A percentile compares a stretch with the other conserved stretches of the same genome.
phyloP scores from a whole-genome alignment of 495 filamentous ascomycete genomes.

The Glonium stellatum region DNA sequence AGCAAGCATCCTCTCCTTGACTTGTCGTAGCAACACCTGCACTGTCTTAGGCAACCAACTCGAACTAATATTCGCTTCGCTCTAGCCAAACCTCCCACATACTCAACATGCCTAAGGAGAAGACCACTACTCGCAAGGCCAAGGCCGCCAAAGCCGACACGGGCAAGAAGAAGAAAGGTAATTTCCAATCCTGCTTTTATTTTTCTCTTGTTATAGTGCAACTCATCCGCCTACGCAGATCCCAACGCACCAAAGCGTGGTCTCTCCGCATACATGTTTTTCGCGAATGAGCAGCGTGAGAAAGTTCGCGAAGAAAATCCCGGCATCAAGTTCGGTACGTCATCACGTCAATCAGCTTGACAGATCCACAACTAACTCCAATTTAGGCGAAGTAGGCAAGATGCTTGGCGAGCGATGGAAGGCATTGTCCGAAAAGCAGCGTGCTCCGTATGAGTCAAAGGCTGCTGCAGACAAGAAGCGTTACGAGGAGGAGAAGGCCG shows the following conservation, averaged over 20 bases:
- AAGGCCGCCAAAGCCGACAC: constrained; percentile 43
- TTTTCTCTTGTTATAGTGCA: constrained; percentile 11
- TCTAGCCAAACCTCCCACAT: not conserved
- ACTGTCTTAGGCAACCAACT: not conserved
- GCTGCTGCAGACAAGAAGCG: constrained; percentile 95
- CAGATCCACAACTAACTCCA: not conserved
- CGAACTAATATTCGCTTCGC: not conserved
- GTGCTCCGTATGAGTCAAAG: constrained; percentile 90
- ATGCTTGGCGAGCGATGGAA: constrained; percentile 97
- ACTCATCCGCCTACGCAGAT: constrained; percentile 49
- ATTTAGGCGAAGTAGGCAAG: constrained; percentile 88
- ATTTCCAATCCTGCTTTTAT: constrained; percentile 29
- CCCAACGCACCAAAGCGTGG: constrained; percentile 98
- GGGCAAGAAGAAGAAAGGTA: constrained; percentile 81
- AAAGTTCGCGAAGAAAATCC: constrained; percentile 98
- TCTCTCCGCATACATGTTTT: constrained; percentile 99
- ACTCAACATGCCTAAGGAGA: constrained; percentile 69
- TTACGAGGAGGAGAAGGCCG: constrained; percentile 94
- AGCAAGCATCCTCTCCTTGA: not conserved
- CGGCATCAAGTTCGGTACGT: constrained; percentile 88
- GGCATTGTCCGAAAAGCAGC: constrained; percentile 81
- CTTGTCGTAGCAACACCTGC: not conserved
- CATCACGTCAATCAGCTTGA: constrained; percentile 2
- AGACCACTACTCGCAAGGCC: constrained; percentile 51
- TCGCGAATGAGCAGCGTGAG: constrained; percentile 97